Conservation (phyloP, 805 yeast genomes). For the Kazachstania martiniae region DNA sequence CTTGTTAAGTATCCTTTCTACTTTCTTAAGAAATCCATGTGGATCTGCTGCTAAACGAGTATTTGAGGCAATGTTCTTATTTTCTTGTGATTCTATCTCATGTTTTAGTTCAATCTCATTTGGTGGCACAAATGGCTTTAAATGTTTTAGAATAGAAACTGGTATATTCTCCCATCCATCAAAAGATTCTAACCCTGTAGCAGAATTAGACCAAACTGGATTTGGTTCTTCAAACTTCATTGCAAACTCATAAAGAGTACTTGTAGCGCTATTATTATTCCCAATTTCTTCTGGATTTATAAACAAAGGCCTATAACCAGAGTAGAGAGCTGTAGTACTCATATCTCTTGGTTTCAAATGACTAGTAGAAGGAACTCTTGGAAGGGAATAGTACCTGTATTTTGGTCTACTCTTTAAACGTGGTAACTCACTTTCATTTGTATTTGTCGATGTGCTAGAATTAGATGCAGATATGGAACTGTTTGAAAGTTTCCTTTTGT, state of each 20-base stretch:
- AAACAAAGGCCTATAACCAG: constrained; percentile 25
- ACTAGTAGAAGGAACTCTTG: constrained; percentile 21
- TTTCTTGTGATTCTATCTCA: not conserved
- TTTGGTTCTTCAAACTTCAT: constrained; percentile 21
- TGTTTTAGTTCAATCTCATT: not conserved
- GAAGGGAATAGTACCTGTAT: constrained; percentile 21
- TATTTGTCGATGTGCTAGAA: no score
- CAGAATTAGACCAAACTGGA: constrained; percentile 26
- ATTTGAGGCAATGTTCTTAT: no score
- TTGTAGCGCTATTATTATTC: constrained; percentile 7
- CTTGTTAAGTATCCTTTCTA: constrained; percentile 2
- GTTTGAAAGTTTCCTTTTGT: no score
- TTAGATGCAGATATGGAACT: no score
- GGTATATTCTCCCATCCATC: constrained; percentile 28
- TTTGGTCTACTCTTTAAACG: no score
- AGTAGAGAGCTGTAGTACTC: constrained; percentile 16
- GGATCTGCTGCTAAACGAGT: constrained; percentile 2
- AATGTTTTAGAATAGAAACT: constrained; percentile 18
- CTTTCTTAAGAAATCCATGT: constrained; percentile 2
- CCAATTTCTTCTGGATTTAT: constrained; percentile 7
- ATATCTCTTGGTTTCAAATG: constrained; percentile 18
- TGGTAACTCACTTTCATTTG: no score
- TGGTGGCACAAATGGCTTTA: constrained; percentile 30
- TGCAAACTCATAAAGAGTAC: constrained; percentile 20
- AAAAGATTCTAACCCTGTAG: constrained; percentile 28